A percentile compares a stretch with the other conserved stretches of the same genome.
phyloP scores from a whole-genome alignment of 805 yeast species.

The Candida ipomoeae region DNA sequence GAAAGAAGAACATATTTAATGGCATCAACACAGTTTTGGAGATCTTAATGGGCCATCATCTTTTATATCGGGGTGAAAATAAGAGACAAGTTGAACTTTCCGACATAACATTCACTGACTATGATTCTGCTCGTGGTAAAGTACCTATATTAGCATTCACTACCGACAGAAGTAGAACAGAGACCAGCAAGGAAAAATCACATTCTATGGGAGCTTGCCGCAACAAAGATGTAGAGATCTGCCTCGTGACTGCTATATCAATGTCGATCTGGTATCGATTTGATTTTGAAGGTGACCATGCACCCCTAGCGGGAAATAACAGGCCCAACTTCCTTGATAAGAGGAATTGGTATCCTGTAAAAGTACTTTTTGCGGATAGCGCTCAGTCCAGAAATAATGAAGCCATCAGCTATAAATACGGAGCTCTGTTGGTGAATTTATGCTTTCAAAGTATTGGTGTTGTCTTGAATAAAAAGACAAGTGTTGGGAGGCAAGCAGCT shows the following conservation, averaged over 20 bases:
- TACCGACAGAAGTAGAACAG: not conserved
- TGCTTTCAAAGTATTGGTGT: not conserved
- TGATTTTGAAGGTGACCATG: constrained; percentile 2
- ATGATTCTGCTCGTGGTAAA: constrained; percentile 1
- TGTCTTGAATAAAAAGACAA: not conserved
- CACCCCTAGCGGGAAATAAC: not conserved
- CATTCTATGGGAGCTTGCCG: not conserved
- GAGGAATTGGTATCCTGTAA: constrained; percentile 4
- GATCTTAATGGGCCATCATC: constrained; percentile 7
- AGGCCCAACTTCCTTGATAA: constrained; percentile 5
- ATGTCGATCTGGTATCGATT: constrained; percentile 10
- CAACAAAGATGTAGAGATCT: constrained; percentile 5
- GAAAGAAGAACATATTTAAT: not conserved
- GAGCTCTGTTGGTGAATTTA: not conserved
- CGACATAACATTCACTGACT: not conserved
- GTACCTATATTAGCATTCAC: constrained; percentile 4
- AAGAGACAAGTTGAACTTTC: constrained; percentile 2
- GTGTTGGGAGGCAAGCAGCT: not conserved
- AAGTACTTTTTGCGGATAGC: constrained; percentile 1
- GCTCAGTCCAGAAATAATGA: not conserved
- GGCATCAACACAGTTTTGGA: constrained; percentile 6
- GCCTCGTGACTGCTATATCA: constrained; percentile 5
- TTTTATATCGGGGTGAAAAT: not conserved
- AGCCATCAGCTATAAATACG: not conserved
- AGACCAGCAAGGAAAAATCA: not conserved